Base-by-base conservation (phyloP, 169 alveolate species). In the Eimeria falciformis region DNA sequence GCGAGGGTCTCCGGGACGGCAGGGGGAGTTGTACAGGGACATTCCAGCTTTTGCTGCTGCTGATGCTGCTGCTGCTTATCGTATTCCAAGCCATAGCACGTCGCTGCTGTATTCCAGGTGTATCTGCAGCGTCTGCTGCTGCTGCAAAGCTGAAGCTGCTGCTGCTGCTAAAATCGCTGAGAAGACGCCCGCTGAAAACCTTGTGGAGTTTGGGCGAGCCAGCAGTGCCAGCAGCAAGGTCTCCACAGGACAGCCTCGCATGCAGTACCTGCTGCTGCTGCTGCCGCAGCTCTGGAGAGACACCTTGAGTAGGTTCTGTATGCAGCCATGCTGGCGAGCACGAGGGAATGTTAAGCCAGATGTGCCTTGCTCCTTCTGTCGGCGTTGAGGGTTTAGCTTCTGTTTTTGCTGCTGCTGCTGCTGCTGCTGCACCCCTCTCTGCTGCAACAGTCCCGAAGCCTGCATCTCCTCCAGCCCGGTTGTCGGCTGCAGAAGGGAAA, bases 341-440 rank as follows among this genome's bases (percentile, higher is more conserved):
- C 33, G 23, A 47, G 4, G 86, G 86, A 14, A 77, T 43, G 37
- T 45, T 23, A n/a, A 77, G 43, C 86, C 86, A 77, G 7, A 77
- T 66, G 27, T 77, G 68, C 25, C 68, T 77, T 77, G 86, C 86
- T n/a, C 68, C 86, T 21, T 62, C 86, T 46, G 86, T 46, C 4
- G 86, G 69, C 0, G 86, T 47, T 11, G 23, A 11, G 56, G 86
- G 86, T 55, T 27, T 21, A n/a, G 69, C 23, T 27, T 77, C 86
- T 6, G 45, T 14, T 40, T 66, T 62, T 47, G 58, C 66, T 4
- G 46, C 7, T 23, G 68, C 12, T 71, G 83, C 33, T 71, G 58
- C 86, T 23, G 86, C 66, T 45, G 46, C 79, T 27, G 50, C 47
- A n/a, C n/a, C 79, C 12, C 27, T 18, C 9, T 9, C 79, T 18